Conservation (phyloP, 2,329 filamentous ascomycete genomes). For the Exophiala phaeomuriformis region DNA sequence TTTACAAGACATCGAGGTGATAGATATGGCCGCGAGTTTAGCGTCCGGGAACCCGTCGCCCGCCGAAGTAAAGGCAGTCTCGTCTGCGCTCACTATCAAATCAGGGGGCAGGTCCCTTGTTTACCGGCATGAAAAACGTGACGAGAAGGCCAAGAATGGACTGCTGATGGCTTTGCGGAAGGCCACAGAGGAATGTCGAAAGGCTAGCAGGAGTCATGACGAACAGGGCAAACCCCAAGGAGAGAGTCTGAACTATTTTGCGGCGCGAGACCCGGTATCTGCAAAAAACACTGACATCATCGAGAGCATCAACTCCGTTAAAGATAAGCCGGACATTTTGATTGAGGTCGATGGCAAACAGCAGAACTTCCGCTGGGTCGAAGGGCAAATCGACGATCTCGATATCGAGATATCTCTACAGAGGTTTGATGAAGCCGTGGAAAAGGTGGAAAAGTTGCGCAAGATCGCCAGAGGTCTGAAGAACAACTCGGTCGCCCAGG, state of each 20-base stretch:
- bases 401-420: slow-evolving; percentile 95
- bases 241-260: slow-evolving; percentile 74
- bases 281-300: slow-evolving; percentile 73
- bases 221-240: slow-evolving; percentile 77
- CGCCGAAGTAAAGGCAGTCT: slow-evolving; percentile 53
- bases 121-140: slow-evolving; percentile 78
- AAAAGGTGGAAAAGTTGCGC: slow-evolving; percentile 76
- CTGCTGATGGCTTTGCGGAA: slow-evolving; percentile 87
- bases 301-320: slow-evolving; percentile 68
- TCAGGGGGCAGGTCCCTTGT: slow-evolving; percentile 89
- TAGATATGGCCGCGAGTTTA: slow-evolving; percentile 63
- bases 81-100: slow-evolving; percentile 84
- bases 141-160: slow-evolving; percentile 68
- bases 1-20: slow-evolving; percentile 82
- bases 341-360: slow-evolving; percentile 96
- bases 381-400: slow-evolving; percentile 87
- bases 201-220: slow-evolving; percentile 74
- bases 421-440: slow-evolving; percentile 75
- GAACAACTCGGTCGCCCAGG: slow-evolving; percentile 78
- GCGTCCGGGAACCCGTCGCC: slow-evolving; percentile 35
- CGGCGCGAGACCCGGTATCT: slow-evolving; percentile 66
- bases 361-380: slow-evolving; percentile 91
- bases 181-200: slow-evolving; percentile 83
- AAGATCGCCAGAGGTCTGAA: slow-evolving; percentile 71
- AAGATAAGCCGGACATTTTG: slow-evolving; percentile 65